A percentile compares a stretch with the other conserved stretches of the same genome.
Conservation (phyloP, 371 early-diverging fungal species). For the Vavraia culicis region DNA sequence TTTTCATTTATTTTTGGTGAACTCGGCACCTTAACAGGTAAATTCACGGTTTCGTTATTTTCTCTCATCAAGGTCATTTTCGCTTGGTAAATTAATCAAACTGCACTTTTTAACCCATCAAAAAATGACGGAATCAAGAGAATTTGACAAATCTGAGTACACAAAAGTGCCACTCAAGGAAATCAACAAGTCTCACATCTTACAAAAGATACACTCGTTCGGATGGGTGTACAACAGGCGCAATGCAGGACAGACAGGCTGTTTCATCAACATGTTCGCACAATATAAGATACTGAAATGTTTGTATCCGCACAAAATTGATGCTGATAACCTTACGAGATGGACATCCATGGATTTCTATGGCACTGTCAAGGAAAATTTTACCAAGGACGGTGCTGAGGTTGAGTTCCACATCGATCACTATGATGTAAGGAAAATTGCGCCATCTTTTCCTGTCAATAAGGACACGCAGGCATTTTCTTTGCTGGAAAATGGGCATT, state of each 20-base stretch:
- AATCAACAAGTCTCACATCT: conserved; percentile 12
- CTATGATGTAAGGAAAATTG: conserved; percentile 21
- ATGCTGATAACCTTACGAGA: conserved; percentile 28
- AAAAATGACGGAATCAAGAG: no score
- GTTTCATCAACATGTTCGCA: conserved; percentile 30
- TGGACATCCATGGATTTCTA: conserved; percentile 34
- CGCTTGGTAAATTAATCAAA: no score
- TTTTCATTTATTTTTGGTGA: no score
- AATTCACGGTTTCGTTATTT: no score
- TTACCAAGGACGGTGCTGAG: conserved; percentile 29
- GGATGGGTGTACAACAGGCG: conserved; percentile 34
- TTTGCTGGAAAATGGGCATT: conserved; percentile 72
- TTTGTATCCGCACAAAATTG: conserved; percentile 9
- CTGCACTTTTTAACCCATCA: no score
- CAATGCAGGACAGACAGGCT: conserved; percentile 3
- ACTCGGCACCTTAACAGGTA: no score
- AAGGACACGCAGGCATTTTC: conserved; percentile 63
- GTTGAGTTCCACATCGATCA: conserved; percentile 39
- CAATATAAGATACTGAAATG: conserved; percentile 34
- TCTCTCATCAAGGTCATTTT: no score
- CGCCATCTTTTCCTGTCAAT: conserved; percentile 36
- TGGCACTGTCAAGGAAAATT: conserved; percentile 34
- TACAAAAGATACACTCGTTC: conserved; percentile 26
- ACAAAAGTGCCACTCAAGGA: conserved; percentile 7
- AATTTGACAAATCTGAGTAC: conserved; percentile 3